Evolutionary conservation across 2,329 filamentous ascomycete genomes (phyloP).

Genomic region (Xenosphaeropsis pyriputrescens): DNA sequence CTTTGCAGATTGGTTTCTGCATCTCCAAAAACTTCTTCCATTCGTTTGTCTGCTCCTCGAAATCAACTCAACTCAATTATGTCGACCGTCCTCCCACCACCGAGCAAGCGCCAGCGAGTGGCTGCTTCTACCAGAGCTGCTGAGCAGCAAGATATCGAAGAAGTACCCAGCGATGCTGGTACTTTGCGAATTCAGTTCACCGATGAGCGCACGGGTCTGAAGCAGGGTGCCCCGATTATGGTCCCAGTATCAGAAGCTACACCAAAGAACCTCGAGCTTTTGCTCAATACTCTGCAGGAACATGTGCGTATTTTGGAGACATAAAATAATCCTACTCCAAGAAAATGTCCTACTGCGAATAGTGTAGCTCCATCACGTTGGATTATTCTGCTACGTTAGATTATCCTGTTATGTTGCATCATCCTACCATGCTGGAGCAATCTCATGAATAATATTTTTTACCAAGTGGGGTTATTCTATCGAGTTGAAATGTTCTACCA

Average conservation of each 20-base stretch:
- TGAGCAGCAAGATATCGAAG: conserved; percentile 60
- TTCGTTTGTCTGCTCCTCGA: not conserved
- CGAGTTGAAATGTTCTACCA: too few relatives aligned
- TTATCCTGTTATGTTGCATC: too few relatives aligned
- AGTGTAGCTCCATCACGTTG: too few relatives aligned
- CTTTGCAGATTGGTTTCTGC: not conserved
- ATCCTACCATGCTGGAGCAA: too few relatives aligned
- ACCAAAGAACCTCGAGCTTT: conserved; percentile 76
- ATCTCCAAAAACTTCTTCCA: not conserved
- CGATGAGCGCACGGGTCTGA: conserved; percentile 65
- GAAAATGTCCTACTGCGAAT: too few relatives aligned
- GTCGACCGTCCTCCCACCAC: conserved; percentile 72
- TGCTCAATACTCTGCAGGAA: conserved; percentile 73
- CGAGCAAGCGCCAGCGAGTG: conserved; percentile 74
- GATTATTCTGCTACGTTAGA: too few relatives aligned
- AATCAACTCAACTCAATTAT: conserved; percentile 30
- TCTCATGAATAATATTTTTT: too few relatives aligned
- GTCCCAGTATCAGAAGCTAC: conserved; percentile 74
- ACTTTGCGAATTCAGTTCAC: conserved; percentile 78
- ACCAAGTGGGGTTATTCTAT: too few relatives aligned
- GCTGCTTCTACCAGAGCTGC: conserved; percentile 57
- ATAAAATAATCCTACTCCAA: too few relatives aligned
- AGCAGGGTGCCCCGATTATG: conserved; percentile 44
- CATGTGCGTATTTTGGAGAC: conserved; percentile 29
- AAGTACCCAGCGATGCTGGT: conserved; percentile 53